Evolutionary conservation across 805 yeast genomes (phyloP).

Genomic region (Hagleromyces aurorensis): DNA sequence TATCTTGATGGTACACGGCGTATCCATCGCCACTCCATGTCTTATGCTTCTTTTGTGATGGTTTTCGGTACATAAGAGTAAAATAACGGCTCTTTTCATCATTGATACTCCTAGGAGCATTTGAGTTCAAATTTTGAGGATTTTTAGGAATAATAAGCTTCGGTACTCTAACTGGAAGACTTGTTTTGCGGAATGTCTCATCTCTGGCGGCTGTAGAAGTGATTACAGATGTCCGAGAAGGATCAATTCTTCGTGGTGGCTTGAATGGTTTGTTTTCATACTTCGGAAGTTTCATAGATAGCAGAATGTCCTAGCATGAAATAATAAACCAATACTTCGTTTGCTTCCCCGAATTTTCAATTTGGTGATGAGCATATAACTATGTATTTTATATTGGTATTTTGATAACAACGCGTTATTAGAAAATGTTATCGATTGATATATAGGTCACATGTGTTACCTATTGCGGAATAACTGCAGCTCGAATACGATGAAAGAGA

Average conservation of each 20-base stretch:
- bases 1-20: constrained; percentile 30
- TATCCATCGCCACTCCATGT: constrained; percentile 94
- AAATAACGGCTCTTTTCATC: constrained; percentile 12
- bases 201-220: neutral
- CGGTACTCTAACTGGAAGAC: neutral
- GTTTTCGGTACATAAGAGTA: constrained; percentile 60
- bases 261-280: constrained; percentile 43
- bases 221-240: constrained; percentile 1
- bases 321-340: no score
- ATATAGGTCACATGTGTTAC: no score
- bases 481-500: no score
- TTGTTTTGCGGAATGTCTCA: neutral
- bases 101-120: neutral
- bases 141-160: neutral
- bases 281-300: constrained; percentile 25
- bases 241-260: constrained; percentile 35
- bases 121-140: neutral
- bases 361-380: no score
- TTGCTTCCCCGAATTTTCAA: no score
- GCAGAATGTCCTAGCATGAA: no score
- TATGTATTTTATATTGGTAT: no score
- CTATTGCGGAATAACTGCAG: no score
- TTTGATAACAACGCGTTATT: no score
- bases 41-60: constrained; percentile 69
- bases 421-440: no score